Conservation (phyloP, 176 grass and related monocot genomes). For the barley (Hordeum vulgare) region DNA sequence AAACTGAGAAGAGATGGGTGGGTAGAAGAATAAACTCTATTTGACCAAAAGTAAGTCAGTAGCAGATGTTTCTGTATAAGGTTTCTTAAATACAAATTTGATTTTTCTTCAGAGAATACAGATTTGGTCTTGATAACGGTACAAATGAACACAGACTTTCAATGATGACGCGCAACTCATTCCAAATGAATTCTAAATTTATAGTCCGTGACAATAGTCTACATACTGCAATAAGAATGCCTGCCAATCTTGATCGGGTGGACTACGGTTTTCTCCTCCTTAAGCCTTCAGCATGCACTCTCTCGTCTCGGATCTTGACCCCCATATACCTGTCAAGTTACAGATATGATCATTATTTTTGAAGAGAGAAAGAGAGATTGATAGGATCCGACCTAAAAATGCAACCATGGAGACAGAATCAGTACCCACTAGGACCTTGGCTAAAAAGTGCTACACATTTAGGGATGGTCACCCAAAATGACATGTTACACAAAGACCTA, state of each 20-base stretch:
- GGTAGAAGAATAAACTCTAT: background rate
- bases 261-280: background rate
- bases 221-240: background rate
- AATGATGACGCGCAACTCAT: conserved; percentile 1
- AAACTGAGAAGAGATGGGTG: background rate
- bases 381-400: conserved; percentile 25
- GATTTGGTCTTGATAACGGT: background rate
- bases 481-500: background rate
- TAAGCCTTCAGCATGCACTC: conserved; percentile 15
- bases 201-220: background rate
- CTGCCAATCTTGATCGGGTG: background rate
- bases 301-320: conserved; percentile 55
- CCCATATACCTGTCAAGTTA: conserved; percentile 72
- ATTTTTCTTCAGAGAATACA: background rate
- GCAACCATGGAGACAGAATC: background rate
- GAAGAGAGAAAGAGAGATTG: background rate
- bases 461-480: background rate
- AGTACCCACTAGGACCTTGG: conserved; percentile 35
- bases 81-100: background rate
- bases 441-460: conserved; percentile 22
- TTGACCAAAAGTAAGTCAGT: too few species aligned
- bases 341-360: conserved; percentile 15
- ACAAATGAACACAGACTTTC: background rate
- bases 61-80: background rate
- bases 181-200: background rate